These are phyloP conservation scores for Coniferiporia sulphurascens DNA, from an alignment of 1,284 basidiomycete species.

Conservation along the genomic window DNA sequence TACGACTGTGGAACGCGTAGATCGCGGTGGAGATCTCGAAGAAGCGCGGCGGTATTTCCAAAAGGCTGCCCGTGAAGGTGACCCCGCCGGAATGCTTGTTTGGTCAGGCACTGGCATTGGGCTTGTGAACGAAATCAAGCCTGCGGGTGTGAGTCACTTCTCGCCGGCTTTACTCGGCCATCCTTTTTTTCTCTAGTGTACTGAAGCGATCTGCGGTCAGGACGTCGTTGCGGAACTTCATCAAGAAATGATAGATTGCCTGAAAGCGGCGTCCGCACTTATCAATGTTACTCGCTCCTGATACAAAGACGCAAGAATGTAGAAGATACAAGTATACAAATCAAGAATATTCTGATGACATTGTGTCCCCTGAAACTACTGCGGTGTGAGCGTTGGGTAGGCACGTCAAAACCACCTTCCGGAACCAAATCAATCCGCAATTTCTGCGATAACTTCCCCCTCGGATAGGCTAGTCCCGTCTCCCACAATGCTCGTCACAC, in stretches of 20 bases:
- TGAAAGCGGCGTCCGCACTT: slow-evolving; percentile 25
- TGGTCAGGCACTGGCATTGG: slow-evolving; percentile 70
- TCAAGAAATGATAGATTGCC: slow-evolving; percentile 34
- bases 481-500: slow-evolving; percentile 17
- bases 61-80: slow-evolving; percentile 38
- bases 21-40: slow-evolving; percentile 43
- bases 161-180: background rate
- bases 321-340: background rate
- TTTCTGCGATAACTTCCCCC: slow-evolving; percentile 20
- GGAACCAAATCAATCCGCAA: background rate
- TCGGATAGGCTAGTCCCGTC: slow-evolving; percentile 16
- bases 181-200: background rate
- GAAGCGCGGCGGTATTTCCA: slow-evolving; percentile 40
- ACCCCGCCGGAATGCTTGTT: slow-evolving; percentile 50
- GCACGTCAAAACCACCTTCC: background rate
- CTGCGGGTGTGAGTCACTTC: slow-evolving; percentile 46
- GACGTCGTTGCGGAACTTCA: slow-evolving; percentile 48
- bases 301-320: background rate
- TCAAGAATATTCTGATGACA: background rate
- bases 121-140: slow-evolving; percentile 48
- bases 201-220: slow-evolving; percentile 27
- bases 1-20: slow-evolving; percentile 53
- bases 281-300: background rate
- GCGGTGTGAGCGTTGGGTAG: background rate
- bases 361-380: background rate